Conservation (phyloP, 176 grass and related monocot species). For the Urochloa ruziziensis region DNA sequence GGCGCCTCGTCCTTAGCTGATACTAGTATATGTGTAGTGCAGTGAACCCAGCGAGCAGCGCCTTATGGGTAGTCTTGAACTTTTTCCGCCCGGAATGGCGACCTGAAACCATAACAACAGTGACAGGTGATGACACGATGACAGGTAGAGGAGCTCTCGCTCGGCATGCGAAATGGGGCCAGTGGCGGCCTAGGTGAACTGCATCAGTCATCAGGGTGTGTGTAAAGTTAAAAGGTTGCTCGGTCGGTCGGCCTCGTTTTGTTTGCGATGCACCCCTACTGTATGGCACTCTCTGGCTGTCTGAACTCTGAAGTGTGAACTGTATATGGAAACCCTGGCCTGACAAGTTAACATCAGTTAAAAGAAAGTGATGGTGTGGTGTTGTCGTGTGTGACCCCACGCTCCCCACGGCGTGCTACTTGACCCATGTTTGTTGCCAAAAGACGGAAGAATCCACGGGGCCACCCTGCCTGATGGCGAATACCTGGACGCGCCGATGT, state of each 20-base stretch:
- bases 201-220: neutral
- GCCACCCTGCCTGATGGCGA: neutral
- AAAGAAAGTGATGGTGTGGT: neutral
- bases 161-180: neutral
- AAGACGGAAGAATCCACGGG: neutral
- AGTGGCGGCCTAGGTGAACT: neutral
- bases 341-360: neutral
- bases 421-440: slow-evolving; percentile 16
- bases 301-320: slow-evolving; percentile 1
- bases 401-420: neutral
- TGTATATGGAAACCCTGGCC: neutral
- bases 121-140: neutral
- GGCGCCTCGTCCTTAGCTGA: neutral
- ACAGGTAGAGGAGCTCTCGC: neutral
- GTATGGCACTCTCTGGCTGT: too few relatives aligned
- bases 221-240: neutral
- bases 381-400: neutral
- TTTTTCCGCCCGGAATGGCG: slow-evolving; percentile 8
- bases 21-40: neutral
- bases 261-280: neutral
- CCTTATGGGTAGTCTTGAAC: slow-evolving; percentile 1
- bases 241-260: neutral
- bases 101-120: slow-evolving; percentile 15
- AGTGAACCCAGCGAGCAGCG: slow-evolving; percentile 13
- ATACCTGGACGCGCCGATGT: neutral